These are phyloP conservation scores for Volvariella surrecta DNA, from an alignment of 1,284 basidiomycete genomes.

Conservation along the genomic window DNA sequence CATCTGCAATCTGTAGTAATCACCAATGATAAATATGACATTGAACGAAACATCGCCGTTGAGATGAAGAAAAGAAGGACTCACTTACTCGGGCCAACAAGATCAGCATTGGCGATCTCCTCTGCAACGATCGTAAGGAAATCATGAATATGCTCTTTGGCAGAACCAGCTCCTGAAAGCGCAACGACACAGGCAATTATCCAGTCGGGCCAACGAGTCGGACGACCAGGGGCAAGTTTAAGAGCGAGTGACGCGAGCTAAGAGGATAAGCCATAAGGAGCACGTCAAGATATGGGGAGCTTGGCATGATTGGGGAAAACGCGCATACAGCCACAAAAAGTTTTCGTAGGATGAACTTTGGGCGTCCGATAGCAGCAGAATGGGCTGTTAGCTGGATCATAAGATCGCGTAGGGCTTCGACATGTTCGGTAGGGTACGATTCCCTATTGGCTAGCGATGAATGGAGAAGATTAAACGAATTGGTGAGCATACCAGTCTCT, in stretches of 20 bases:
- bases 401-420: constrained; percentile 45
- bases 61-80: constrained; percentile 16
- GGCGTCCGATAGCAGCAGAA: constrained; percentile 42
- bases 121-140: constrained; percentile 81
- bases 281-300: constrained; percentile 2
- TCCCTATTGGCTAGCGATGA: too few relatives aligned
- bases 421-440: constrained; percentile 47
- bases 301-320: constrained; percentile 9
- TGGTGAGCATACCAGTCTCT: constrained; percentile 79
- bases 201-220: constrained; percentile 65
- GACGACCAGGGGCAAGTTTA: constrained; percentile 52
- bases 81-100: constrained; percentile 70
- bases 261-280: constrained; percentile 5
- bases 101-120: constrained; percentile 67
- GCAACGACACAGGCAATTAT: constrained; percentile 49
- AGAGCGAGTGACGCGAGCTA: constrained; percentile 71
- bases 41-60: background rate
- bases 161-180: constrained; percentile 48
- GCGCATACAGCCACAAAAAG: constrained; percentile 74
- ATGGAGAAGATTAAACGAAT: too few relatives aligned
- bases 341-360: constrained; percentile 73
- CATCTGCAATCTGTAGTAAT: constrained; percentile 45
- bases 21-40: background rate
- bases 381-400: constrained; percentile 57
- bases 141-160: constrained; percentile 56